phyloP scores from a whole-genome alignment of 371 early-diverging fungal genomes.

The Apophysomyces variabilis region DNA sequence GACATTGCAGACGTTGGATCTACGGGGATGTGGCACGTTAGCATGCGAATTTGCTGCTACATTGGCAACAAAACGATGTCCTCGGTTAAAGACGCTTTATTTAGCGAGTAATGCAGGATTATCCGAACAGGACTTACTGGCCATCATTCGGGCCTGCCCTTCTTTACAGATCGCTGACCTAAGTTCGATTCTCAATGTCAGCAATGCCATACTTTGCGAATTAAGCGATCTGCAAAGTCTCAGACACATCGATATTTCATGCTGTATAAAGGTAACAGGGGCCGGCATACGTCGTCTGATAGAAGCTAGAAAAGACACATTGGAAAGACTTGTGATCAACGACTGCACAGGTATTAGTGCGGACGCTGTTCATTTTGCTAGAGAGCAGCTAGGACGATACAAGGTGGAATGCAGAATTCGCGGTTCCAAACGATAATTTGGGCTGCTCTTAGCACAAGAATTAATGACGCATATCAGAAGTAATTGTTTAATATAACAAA shows the following conservation, averaged over 20 bases:
- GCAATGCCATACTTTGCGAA: constrained; percentile 22
- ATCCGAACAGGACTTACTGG: neutral
- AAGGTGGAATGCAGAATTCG: neutral
- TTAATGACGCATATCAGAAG: neutral
- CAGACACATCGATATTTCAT: constrained; percentile 27
- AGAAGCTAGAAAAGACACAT: constrained; percentile 11
- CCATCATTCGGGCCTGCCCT: constrained; percentile 12
- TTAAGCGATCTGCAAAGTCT: constrained; percentile 17
- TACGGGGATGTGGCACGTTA: neutral
- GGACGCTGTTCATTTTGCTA: constrained; percentile 34
- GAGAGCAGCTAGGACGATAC: constrained; percentile 15
- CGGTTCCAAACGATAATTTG: neutral
- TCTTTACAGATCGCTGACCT: constrained; percentile 13
- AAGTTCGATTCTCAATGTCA: constrained; percentile 13
- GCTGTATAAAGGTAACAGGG: constrained; percentile 34
- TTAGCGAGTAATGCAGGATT: neutral
- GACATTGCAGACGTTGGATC: constrained; percentile 12
- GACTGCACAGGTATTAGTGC: constrained; percentile 27
- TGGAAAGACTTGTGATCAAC: constrained; percentile 23
- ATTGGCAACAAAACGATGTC: neutral
- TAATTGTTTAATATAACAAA: no score
- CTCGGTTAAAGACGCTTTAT: constrained; percentile 11
- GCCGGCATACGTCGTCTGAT: constrained; percentile 29
- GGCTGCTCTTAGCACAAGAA: neutral
- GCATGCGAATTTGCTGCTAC: neutral